A percentile compares a stretch with the other conserved stretches of the same genome.
These are phyloP conservation scores for Naganishia onofrii DNA, from an alignment of 768 basidiomycete species.

Conservation along the genomic window DNA sequence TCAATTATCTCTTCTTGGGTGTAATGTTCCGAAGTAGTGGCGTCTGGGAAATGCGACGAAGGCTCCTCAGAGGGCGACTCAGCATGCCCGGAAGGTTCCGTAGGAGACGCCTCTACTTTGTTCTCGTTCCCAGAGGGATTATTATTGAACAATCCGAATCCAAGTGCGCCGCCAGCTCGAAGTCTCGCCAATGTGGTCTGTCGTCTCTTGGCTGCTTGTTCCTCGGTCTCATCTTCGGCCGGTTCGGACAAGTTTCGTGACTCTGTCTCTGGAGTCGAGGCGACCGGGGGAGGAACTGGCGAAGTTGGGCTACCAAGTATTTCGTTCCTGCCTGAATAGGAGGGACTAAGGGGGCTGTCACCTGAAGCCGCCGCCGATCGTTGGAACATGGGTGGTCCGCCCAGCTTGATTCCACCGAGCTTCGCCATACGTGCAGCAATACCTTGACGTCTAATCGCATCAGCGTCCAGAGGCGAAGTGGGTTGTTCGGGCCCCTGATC, in stretches of 20 bases:
- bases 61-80: neutral
- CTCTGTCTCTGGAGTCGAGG: neutral
- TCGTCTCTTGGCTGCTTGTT: conserved; percentile 60
- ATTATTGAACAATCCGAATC: conserved; percentile 59
- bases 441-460: conserved; percentile 60
- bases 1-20: neutral
- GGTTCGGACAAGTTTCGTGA: neutral
- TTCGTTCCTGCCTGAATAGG: neutral
- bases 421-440: conserved; percentile 95
- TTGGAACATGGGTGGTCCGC: conserved; percentile 58
- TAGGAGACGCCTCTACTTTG: neutral
- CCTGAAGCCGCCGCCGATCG: conserved; percentile 12
- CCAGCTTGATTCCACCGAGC: conserved; percentile 79
- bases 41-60: neutral
- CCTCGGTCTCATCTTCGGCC: conserved; percentile 47
- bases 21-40: conserved; percentile 10
- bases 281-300: neutral
- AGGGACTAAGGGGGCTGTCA: conserved; percentile 9
- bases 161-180: conserved; percentile 61
- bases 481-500: conserved; percentile 9
- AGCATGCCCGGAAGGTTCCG: neutral
- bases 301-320: neutral
- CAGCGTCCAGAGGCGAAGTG: conserved; percentile 53
- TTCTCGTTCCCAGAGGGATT: conserved; percentile 8
- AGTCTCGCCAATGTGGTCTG: conserved; percentile 61